Evolutionary conservation across 83 land plant species (phyloP), one percentile per base, ranked within the genome.

Genomic region (Isoetes engelmannii): DNA sequence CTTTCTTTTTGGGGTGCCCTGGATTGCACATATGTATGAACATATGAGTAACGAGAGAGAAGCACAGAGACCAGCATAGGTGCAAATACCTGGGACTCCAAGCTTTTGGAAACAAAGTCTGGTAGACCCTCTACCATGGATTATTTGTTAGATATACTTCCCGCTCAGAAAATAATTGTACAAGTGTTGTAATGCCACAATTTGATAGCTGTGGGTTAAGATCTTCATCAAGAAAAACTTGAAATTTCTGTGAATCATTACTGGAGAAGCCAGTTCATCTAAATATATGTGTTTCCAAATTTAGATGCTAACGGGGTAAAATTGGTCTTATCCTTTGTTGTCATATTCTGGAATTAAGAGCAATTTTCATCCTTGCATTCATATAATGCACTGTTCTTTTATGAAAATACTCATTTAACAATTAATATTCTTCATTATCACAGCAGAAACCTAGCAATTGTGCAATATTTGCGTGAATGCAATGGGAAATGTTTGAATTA

Each of bases 241-340:
- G 49, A 89, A 84, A 68, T 87, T 89, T 75, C 84, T 83, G 73
- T 89, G 94, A 63, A 89, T 88, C 61, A 84, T 81, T 37, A 83
- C 76, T 57, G 94, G 94, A 72, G 79, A 65, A 69, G 86, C 86
- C 8, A 89, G 90, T 74, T 89, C 94, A 75, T 89, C 88, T 78
- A 89, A 74, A 72, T 89, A 89, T 79, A 86, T 89, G 69, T 53
- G 42, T 10, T n/a, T n/a, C n/a, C n/a, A n/a, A n/a, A n/a, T n/a
- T n/a, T n/a, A n/a, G n/a, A n/a, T n/a, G n/a, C n/a, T n/a, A n/a
- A n/a, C n/a, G n/a, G n/a, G n/a, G n/a, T n/a, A n/a, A n/a, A n/a
- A n/a, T n/a, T n/a, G n/a, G n/a, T n/a, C n/a, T n/a, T 88, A 73
- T 75, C 86, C 94, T 89, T 86, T 43, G 87, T 77, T 63, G 94